These are phyloP conservation scores for Hyaloscypha hepaticicola DNA, from an alignment of 495 filamentous ascomycete genomes.

Conservation along the genomic window DNA sequence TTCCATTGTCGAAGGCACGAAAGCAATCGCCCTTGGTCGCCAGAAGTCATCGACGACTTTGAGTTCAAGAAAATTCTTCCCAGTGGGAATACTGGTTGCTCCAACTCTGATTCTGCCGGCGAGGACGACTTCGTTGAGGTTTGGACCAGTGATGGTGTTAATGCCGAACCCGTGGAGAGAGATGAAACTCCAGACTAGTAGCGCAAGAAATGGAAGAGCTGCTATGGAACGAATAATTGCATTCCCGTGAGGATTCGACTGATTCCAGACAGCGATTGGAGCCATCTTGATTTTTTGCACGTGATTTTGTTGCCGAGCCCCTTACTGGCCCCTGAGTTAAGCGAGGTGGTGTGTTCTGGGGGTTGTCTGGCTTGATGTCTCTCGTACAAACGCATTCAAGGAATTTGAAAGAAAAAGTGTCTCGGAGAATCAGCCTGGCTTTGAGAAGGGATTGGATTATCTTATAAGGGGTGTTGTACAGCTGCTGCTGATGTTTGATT, in stretches of 20 bases:
- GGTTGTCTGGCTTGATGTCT: not conserved
- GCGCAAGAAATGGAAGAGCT: not conserved
- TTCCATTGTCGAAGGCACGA: not conserved
- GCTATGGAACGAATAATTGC: not conserved
- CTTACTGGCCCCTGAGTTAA: not conserved
- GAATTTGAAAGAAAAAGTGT: too few relatives aligned
- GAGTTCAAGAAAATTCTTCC: not conserved
- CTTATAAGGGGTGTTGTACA: not conserved
- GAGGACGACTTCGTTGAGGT: not conserved
- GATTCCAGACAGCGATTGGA: not conserved
- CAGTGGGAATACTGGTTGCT: not conserved
- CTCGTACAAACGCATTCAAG: not conserved
- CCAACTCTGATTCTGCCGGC: not conserved
- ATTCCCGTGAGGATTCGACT: not conserved
- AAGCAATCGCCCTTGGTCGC: not conserved
- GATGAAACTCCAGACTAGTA: not conserved
- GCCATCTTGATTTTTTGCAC: constrained; percentile 3
- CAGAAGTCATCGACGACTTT: not conserved
- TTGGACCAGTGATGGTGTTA: not conserved
- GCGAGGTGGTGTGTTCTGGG: not conserved
- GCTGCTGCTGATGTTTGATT: not conserved
- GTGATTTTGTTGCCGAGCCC: constrained; percentile 1
- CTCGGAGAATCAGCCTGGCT: too few relatives aligned
- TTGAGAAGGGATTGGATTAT: too few relatives aligned
- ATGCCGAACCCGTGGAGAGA: not conserved